Conservation (phyloP, 352 stramenopile species). For the Phytopythium delawarense region DNA sequence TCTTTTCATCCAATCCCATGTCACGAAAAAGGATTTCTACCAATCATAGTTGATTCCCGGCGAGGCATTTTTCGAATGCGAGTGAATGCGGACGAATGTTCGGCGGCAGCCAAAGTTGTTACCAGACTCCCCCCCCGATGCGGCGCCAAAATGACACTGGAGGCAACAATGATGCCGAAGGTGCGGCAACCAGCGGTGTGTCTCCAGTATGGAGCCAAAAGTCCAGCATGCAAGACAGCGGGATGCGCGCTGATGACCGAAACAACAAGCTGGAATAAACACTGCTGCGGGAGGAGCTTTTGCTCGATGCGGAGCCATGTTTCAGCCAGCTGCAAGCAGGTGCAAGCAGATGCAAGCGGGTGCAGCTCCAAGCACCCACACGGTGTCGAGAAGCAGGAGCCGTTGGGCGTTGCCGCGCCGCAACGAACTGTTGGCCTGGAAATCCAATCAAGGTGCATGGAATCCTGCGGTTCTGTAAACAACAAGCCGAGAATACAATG, state of each 20-base stretch:
- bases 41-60: not conserved
- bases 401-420: too few species aligned
- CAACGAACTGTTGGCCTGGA: too few species aligned
- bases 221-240: not conserved
- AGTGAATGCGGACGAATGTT: constrained; percentile 4
- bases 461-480: too few species aligned
- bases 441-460: too few species aligned
- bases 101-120: not conserved
- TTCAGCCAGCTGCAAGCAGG: not conserved
- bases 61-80: not conserved
- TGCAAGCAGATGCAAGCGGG: too few species aligned
- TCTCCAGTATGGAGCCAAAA: not conserved
- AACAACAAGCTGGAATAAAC: not conserved
- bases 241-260: not conserved
- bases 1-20: not conserved
- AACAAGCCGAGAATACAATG: too few species aligned
- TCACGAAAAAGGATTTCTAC: not conserved
- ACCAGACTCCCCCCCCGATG: not conserved
- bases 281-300: not conserved
- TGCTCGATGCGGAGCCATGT: not conserved
- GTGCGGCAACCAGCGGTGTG: too few species aligned
- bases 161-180: not conserved
- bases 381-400: too few species aligned
- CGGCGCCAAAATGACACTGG: not conserved
- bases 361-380: too few species aligned